Base-by-base conservation (phyloP, 768 basidiomycete genomes). In the Hypholoma sublateritium region DNA sequence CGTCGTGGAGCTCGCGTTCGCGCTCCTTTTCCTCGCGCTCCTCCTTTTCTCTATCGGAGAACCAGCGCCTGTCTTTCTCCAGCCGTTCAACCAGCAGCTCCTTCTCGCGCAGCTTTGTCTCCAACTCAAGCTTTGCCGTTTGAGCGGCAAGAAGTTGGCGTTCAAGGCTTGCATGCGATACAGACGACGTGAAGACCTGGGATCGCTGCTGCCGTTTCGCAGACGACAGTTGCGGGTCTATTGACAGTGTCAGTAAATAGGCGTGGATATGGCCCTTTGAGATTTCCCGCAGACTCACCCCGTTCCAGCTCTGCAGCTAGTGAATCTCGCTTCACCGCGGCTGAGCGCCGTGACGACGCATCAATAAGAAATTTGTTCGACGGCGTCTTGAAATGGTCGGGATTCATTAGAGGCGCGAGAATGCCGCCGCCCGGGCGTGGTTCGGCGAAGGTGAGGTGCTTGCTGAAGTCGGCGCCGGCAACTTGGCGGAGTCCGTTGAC, bases 151-250 rank as follows among this genome's bases (percentile, higher is more conserved):
- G 71, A 1, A 92, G 77, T 59, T 86, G 84, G n/a, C 90, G 74
- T 63, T 91, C 88, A 16, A 91, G 74, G 1, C 81, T 74, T 2
- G 88, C 80, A 60, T 85, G 82, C 2, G 83, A 72, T 62, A 89
- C 76, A 51, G 82, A 79, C 0, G 86, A 82, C 0, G 81, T 77
- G 62, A 91, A 84, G 0, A 82, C 79, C 60, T 86, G 83, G 0
- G 80, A 66, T n/a, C 85, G 82, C 60, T 87, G 86, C 47, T 84
- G 85, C 11, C 88, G 80, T 68, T 88, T 90, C 12, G 87, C 80
- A 0, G 82, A 77, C 2, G 85, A 86, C 36, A 82, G 76, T 43
- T 88, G 84, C 2, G 86, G 84, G 64, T 89, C 87, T 89, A 43
- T 9, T n/a, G n/a, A 47, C 28, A 46, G 13, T n/a, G n/a, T n/a